A percentile compares a stretch with the other conserved stretches of the same genome.
These are phyloP conservation scores for Hanseniaspora taiwanica DNA, from an alignment of 805 yeast species.

Conservation along the genomic window DNA sequence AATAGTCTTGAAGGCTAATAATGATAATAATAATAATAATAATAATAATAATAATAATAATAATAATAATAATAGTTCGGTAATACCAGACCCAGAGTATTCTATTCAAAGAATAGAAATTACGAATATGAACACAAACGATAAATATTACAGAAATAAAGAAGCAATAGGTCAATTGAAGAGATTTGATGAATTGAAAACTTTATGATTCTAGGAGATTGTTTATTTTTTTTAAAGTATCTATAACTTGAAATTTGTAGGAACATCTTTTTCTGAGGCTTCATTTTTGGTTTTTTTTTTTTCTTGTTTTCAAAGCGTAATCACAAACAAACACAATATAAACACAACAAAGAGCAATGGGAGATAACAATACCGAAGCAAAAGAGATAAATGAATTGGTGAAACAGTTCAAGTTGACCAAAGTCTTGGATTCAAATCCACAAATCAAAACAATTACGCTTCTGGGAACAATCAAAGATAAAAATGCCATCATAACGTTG, in stretches of 20 bases:
- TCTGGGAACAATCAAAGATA: slow-evolving; percentile 48
- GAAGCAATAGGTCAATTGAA: no score
- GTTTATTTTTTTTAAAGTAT: no score
- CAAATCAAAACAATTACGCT: slow-evolving; percentile 52
- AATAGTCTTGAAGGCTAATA: neutral
- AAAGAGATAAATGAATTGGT: slow-evolving; percentile 9
- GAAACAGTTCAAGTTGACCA: slow-evolving; percentile 30
- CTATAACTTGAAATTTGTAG: neutral
- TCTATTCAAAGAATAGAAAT: slow-evolving; percentile 1
- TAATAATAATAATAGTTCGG: no score
- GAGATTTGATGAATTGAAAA: no score
- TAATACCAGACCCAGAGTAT: neutral
- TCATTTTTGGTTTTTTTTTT: no score
- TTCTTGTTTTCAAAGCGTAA: no score
- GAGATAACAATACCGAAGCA: no score
- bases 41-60: no score
- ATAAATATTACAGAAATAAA: neutral
- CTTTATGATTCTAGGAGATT: no score
- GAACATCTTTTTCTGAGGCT: neutral
- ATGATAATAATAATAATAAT: neutral
- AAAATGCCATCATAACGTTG: slow-evolving; percentile 55
- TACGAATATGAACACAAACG: neutral
- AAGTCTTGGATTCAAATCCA: slow-evolving; percentile 45
- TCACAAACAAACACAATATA: neutral
- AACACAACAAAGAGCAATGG: neutral